A percentile compares a stretch with the other conserved stretches of the same genome.
Evolutionary conservation across 2,329 filamentous ascomycete genomes (phyloP).

Genomic region (Clathrospora elynae): DNA sequence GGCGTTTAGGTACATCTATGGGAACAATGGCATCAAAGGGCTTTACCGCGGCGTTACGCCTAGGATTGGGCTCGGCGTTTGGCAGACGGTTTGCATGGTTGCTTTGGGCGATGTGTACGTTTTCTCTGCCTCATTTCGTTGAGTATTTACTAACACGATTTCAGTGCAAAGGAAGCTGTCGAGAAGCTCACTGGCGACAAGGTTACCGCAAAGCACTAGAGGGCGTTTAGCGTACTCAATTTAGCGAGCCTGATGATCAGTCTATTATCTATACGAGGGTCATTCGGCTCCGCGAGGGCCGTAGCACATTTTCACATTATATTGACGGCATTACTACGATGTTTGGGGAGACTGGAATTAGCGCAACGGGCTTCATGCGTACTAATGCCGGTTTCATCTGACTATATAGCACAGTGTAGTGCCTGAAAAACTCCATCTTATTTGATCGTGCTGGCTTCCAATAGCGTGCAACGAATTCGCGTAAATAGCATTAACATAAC

Average conservation of each 20-base stretch:
- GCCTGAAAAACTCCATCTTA: too few relatives aligned
- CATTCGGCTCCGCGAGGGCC: conserved; percentile 7
- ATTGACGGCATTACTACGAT: conserved; percentile 1
- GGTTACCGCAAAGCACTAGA: conserved; percentile 69
- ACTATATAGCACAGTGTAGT: too few relatives aligned
- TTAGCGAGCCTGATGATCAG: conserved; percentile 8
- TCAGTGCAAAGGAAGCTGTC: conserved; percentile 67
- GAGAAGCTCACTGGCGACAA: conserved; percentile 68
- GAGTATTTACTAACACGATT: conserved; percentile 28
- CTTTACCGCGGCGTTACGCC: conserved; percentile 95
- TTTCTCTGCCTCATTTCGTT: conserved; percentile 6
- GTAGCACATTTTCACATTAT: neutral
- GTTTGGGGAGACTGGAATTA: conserved; percentile 1
- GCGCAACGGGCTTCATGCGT: conserved; percentile 13
- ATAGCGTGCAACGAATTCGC: too few relatives aligned
- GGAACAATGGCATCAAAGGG: conserved; percentile 83
- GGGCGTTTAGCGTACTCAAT: conserved; percentile 26
- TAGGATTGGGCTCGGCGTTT: conserved; percentile 91
- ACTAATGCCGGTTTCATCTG: too few relatives aligned
- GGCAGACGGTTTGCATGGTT: conserved; percentile 99
- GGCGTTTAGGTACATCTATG: conserved; percentile 82
- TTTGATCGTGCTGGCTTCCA: too few relatives aligned
- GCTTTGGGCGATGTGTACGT: conserved; percentile 96
- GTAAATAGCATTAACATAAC: too few relatives aligned
- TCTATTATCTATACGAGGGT: conserved; percentile 6